Evolutionary conservation across 768 basidiomycete genomes (phyloP).

Genomic region (Trametes coccinea): DNA sequence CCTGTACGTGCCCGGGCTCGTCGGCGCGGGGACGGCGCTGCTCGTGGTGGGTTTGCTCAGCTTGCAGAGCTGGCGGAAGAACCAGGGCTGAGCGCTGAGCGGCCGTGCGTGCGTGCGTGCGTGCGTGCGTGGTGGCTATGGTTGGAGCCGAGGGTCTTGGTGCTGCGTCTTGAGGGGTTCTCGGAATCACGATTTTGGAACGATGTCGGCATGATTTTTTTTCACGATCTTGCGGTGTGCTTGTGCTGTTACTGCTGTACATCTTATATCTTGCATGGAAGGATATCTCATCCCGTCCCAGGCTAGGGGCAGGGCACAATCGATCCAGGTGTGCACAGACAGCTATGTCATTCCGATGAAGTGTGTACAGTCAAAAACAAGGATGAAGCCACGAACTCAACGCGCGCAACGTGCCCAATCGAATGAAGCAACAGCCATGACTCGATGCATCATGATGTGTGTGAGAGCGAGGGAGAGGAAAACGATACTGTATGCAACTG

Average conservation of each 20-base stretch:
- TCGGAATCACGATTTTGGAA: background rate
- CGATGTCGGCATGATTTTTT: slow-evolving; percentile 1
- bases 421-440: background rate
- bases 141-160: no score
- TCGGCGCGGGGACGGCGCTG: slow-evolving; percentile 83
- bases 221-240: no score
- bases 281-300: no score
- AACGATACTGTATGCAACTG: background rate
- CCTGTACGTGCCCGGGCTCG: slow-evolving; percentile 72
- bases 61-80: slow-evolving; percentile 52
- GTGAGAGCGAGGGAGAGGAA: no score
- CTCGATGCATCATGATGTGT: background rate
- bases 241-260: background rate
- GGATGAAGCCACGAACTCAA: background rate
- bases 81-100: slow-evolving; percentile 26
- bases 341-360: background rate
- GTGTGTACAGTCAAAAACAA: background rate
- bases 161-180: no score
- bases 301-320: background rate
- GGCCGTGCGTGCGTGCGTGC: no score
- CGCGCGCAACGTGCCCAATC: background rate
- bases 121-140: no score
- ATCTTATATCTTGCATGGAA: no score
- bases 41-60: slow-evolving; percentile 78
- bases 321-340: background rate